Conservation (phyloP, 371 early-diverging fungal genomes). For the Apophysomyces sp. region DNA sequence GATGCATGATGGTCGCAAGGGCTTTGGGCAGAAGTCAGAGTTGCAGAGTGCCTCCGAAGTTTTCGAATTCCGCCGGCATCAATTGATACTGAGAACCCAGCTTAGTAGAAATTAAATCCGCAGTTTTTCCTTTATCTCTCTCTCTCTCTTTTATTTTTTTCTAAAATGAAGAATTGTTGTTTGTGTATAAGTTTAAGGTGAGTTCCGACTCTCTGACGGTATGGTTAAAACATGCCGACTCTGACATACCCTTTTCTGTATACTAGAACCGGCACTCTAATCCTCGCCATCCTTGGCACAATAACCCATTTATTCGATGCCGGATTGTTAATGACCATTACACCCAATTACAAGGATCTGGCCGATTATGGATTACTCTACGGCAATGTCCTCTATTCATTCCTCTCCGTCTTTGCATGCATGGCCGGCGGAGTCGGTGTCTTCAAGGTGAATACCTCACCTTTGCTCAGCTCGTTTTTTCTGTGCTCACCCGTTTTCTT, state of each 20-base stretch:
- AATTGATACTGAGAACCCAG: no score
- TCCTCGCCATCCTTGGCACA: conserved; percentile 35
- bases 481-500: neutral
- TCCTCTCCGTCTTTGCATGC: conserved; percentile 35
- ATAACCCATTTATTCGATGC: conserved; percentile 34
- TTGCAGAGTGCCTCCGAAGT: no score
- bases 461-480: no score
- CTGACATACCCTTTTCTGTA: no score
- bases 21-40: no score
- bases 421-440: conserved; percentile 44
- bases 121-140: neutral
- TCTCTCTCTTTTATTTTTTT: neutral
- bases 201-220: neutral
- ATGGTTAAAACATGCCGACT: no score
- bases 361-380: conserved; percentile 29
- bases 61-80: no score
- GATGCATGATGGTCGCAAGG: no score
- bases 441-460: conserved; percentile 26
- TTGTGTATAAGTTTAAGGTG: neutral
- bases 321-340: conserved; percentile 29
- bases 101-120: neutral
- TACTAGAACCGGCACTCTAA: conserved; percentile 37
- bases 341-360: conserved; percentile 29
- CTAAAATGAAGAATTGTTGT: neutral
- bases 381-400: conserved; percentile 37